phyloP scores from a whole-genome alignment of 2,329 filamentous ascomycete species.

The Xylaria sp. region DNA sequence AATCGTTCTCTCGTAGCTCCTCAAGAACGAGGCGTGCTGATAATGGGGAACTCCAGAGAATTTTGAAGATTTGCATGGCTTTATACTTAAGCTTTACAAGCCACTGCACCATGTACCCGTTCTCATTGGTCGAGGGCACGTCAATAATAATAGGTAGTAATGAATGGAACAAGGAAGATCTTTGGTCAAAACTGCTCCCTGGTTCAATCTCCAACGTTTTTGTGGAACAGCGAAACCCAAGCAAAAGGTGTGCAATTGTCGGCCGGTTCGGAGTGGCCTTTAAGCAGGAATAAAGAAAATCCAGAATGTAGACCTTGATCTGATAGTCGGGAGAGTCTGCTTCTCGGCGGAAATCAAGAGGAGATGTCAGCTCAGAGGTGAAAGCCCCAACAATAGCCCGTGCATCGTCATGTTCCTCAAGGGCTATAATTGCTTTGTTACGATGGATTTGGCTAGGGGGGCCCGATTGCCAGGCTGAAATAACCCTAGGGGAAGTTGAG shows the following conservation, averaged over 20 bases:
- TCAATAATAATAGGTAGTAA: conserved; percentile 78
- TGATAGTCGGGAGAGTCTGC: conserved; percentile 77
- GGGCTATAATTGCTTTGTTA: conserved; percentile 87
- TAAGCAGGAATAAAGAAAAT: conserved; percentile 86
- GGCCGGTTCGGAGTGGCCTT: conserved; percentile 79
- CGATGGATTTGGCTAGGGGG: conserved; percentile 72
- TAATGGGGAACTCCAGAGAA: conserved; percentile 85
- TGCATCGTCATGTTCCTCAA: conserved; percentile 83
- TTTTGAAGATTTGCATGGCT: conserved; percentile 77
- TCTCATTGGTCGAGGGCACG: conserved; percentile 72
- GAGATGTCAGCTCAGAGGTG: conserved; percentile 72
- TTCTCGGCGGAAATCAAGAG: conserved; percentile 78
- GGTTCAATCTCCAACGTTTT: conserved; percentile 75
- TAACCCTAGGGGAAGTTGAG: conserved; percentile 83
- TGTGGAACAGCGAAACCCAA: conserved; percentile 85
- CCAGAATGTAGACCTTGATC: conserved; percentile 85
- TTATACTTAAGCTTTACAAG: conserved; percentile 75
- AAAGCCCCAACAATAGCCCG: conserved; percentile 82
- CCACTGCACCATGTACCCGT: conserved; percentile 71
- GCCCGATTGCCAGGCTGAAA: conserved; percentile 73
- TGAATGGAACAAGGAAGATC: conserved; percentile 84
- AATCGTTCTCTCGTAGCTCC: conserved; percentile 82
- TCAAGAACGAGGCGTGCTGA: conserved; percentile 79
- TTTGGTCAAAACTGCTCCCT: conserved; percentile 75
- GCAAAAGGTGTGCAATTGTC: conserved; percentile 87